Conservation (phyloP, 2,329 filamentous ascomycete genomes). For the Keithomyces neogunnii region DNA sequence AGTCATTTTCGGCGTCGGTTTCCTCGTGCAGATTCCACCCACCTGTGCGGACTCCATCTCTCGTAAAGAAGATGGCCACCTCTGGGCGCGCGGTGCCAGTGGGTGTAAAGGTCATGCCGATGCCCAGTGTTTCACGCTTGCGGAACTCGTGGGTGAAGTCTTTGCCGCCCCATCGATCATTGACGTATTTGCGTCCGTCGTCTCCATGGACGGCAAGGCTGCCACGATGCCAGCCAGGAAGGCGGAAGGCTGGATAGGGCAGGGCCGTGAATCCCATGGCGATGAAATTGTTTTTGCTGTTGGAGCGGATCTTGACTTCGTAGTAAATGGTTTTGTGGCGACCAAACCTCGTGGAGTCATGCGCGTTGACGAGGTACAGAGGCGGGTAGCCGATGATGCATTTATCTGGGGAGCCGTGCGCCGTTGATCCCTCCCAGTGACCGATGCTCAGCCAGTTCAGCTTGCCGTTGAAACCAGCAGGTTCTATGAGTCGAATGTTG, state of each 20-base stretch:
- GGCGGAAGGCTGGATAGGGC: conserved; percentile 68
- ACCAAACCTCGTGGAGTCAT: conserved; percentile 42
- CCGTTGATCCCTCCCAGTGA: conserved; percentile 39
- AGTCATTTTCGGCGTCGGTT: conserved; percentile 52
- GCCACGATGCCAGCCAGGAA: conserved; percentile 75
- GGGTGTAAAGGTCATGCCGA: conserved; percentile 57
- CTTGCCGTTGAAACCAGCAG: conserved; percentile 37
- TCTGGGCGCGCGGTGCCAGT: conserved; percentile 19
- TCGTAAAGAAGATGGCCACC: conserved; percentile 54
- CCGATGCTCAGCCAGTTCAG: conserved; percentile 39
- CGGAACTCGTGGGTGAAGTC: conserved; percentile 57
- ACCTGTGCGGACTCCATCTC: conserved; percentile 50
- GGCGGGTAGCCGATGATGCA: conserved; percentile 61
- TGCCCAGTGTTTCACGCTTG: conserved; percentile 58
- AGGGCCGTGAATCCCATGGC: conserved; percentile 64
- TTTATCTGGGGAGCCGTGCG: conserved; percentile 44
- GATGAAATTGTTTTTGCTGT: conserved; percentile 41
- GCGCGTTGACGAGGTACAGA: conserved; percentile 53
- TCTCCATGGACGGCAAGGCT: conserved; percentile 71
- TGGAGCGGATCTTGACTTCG: conserved; percentile 50
- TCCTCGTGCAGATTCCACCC: conserved; percentile 71
- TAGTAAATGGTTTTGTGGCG: conserved; percentile 56
- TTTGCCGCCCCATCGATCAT: conserved; percentile 65
- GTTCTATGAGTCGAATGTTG: conserved; percentile 46
- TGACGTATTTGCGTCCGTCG: conserved; percentile 68